These are phyloP conservation scores for Trichosporon asahii DNA, from an alignment of 1,284 basidiomycete genomes.

Conservation along the genomic window DNA sequence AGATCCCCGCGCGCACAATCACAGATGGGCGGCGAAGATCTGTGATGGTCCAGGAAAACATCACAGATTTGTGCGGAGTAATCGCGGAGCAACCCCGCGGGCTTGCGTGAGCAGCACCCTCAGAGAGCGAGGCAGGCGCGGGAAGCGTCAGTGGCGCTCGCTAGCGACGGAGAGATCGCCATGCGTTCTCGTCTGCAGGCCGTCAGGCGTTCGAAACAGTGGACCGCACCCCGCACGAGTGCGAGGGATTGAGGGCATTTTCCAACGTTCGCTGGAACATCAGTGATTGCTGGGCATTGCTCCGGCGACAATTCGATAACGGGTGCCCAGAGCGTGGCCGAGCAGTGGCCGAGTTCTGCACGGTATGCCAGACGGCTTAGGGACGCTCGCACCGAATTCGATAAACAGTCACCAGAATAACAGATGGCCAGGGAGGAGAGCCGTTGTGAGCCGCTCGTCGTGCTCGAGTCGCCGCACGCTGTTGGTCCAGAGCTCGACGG, in stretches of 20 bases:
- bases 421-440: background rate
- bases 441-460: background rate
- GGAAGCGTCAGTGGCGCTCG: background rate
- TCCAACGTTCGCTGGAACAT: slow-evolving; percentile 8
- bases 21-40: background rate
- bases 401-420: slow-evolving; percentile 10
- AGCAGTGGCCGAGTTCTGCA: background rate
- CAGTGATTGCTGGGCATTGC: background rate
- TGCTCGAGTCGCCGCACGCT: background rate
- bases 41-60: background rate
- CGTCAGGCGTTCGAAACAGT: background rate
- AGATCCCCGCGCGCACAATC: background rate
- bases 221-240: background rate
- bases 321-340: background rate
- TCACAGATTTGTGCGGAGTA: background rate
- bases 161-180: slow-evolving; percentile 4
- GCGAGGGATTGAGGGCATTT: background rate
- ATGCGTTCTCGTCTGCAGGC: background rate
- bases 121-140: background rate
- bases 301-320: slow-evolving; percentile 6
- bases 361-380: background rate
- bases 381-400: background rate
- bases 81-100: background rate
- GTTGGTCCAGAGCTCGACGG: background rate
- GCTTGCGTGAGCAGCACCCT: background rate